These are phyloP conservation scores for Chamaenerion angustifolium DNA, from an alignment of 345 rosid genomes.

Conservation along the genomic window DNA sequence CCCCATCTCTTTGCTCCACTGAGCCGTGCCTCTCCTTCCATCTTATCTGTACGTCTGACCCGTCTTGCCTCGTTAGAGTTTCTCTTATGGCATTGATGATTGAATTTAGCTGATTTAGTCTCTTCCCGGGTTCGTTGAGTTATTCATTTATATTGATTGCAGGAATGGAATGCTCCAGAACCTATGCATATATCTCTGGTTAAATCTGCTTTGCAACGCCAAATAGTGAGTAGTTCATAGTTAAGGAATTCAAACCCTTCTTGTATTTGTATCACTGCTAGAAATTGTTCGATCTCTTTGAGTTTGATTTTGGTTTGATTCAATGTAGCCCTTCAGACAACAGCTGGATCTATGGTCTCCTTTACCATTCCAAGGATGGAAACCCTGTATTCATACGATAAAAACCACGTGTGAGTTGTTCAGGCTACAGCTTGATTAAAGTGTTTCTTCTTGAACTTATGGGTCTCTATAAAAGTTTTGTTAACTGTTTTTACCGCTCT, in stretches of 20 bases:
- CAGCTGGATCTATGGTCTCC: constrained; percentile 81
- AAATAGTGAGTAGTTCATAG: constrained; percentile 32
- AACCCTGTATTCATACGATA: constrained; percentile 37
- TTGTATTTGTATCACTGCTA: background rate
- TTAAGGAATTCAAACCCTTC: background rate
- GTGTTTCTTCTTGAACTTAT: background rate
- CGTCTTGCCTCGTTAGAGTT: background rate
- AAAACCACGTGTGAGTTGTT: constrained; percentile 31
- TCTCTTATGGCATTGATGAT: background rate
- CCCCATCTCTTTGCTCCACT: constrained; percentile 57
- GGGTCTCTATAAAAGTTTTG: background rate
- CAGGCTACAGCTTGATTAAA: background rate
- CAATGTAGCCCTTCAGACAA: constrained; percentile 37
- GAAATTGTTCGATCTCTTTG: background rate
- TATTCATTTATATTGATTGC: background rate
- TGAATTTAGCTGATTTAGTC: background rate
- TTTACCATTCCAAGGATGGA: constrained; percentile 69
- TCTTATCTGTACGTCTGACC: constrained; percentile 51
- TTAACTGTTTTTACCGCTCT: background rate
- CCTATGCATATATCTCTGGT: constrained; percentile 58
- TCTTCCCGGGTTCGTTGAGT: background rate
- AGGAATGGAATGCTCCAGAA: constrained; percentile 97
- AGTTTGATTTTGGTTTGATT: background rate
- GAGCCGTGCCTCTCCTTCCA: constrained; percentile 56
- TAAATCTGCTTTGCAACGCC: constrained; percentile 44